Conservation (phyloP, 768 basidiomycete genomes). For the Nevesoporus exiguus region DNA sequence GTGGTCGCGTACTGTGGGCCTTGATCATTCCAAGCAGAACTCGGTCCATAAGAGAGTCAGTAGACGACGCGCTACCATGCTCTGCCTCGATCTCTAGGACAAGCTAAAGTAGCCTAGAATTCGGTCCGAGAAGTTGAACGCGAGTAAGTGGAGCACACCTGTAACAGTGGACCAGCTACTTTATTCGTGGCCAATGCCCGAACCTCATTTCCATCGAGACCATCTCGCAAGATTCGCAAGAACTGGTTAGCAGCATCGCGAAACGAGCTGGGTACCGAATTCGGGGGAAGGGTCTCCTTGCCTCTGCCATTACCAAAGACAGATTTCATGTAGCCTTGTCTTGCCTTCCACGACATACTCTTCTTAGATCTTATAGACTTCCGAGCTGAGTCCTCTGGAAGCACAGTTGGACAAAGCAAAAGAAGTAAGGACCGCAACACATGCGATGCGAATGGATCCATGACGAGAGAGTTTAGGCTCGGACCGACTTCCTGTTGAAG, state of each 20-base stretch:
- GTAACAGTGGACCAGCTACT: conserved; percentile 72
- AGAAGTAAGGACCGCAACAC: conserved; percentile 78
- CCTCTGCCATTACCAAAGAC: conserved; percentile 54
- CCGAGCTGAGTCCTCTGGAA: conserved; percentile 36
- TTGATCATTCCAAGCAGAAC: conserved; percentile 75
- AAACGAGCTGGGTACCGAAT: conserved; percentile 47
- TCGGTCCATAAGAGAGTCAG: conserved; percentile 77
- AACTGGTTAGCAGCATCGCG: conserved; percentile 39
- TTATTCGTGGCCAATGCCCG: conserved; percentile 73
- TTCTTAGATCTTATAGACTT: conserved; percentile 75
- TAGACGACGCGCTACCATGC: conserved; percentile 50
- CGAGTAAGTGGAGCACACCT: conserved; percentile 42
- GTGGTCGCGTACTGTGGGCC: conserved; percentile 48
- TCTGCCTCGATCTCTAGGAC: conserved; percentile 80
- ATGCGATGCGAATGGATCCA: conserved; percentile 89
- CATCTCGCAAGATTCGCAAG: conserved; percentile 50
- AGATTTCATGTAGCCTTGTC: conserved; percentile 78
- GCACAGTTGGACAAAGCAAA: conserved; percentile 64
- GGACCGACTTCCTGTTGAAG: conserved; percentile 64
- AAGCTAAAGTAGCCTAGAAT: conserved; percentile 48
- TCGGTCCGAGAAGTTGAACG: conserved; percentile 6
- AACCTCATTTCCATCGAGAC: conserved; percentile 66
- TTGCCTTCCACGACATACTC: conserved; percentile 76
- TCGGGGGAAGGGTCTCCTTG: conserved; percentile 31
- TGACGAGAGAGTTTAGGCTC: conserved; percentile 58